Base-by-base conservation (phyloP, 2,329 filamentous ascomycete genomes). In the Neoascochyta sp. region DNA sequence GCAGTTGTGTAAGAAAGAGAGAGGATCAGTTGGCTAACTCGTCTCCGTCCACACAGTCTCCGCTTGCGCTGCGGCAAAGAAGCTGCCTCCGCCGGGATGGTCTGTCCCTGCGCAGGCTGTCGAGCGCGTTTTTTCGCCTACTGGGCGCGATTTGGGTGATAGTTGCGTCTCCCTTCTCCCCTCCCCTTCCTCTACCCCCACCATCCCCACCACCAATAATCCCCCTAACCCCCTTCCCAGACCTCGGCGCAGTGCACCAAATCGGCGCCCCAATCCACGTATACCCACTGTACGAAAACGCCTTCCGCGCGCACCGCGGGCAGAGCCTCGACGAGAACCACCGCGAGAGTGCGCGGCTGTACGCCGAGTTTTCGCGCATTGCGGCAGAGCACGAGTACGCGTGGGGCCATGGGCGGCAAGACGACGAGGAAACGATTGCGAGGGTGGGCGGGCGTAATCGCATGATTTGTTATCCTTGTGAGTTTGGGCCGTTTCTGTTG, bases 391-490 rank as follows among this genome's bases (percentile, higher is more conserved):
- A 79, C 27, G 62, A 66, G 2, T 66, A 68, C 39, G 70, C 78
- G 0, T 84, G 80, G 80, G 74, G 67, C 32, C 70, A 73, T 45
- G 74, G 73, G 0, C 63, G 64, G 27, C 57, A 65, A 0, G 65
- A 70, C 22, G 69, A 66, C 1, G 63, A 67, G n/a, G 55, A 74
- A 12, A 59, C 54, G 0, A 82, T 84, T 42, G 69, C 67, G 2
- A 73, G 65, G 0, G 64, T 79, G 2, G 67, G 68, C 1, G 67
- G 67, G 47, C 72, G 65, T 41, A 84, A 83, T 45, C 65, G 80
- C 11, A 80, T 83, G 73, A 83, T 85, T 31, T 83, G 78, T 50
- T 74, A 70, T 27, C 80, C 81, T 9, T 84, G 79, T 81, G 55
- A 31, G 71, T 57, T 8, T 23, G n/a, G n/a, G n/a, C 14, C 7